Conservation (phyloP, 1,139 yeast species). For the Magnusiomyces paraingens region DNA sequence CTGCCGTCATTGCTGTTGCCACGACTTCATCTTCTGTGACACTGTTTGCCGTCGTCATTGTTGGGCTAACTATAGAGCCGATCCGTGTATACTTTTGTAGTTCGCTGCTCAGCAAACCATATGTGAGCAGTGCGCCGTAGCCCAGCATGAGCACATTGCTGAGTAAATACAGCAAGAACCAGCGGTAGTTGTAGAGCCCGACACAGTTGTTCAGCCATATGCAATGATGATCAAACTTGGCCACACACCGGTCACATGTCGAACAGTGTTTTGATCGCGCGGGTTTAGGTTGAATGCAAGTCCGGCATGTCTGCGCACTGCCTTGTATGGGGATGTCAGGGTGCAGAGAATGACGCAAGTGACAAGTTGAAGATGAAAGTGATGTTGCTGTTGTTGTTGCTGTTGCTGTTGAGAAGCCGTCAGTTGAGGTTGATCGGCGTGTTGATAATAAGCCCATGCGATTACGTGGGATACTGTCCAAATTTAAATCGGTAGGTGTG, state of each 20-base stretch:
- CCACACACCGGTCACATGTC: constrained; percentile 59
- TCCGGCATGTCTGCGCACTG: constrained; percentile 38
- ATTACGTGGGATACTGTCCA: too few species aligned
- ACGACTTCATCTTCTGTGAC: too few species aligned
- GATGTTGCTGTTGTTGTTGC: too few species aligned
- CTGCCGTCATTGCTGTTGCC: too few species aligned
- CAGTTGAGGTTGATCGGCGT: too few species aligned
- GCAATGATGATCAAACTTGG: constrained; percentile 85
- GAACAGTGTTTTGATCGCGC: constrained; percentile 90
- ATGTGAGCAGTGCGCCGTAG: constrained; percentile 53
- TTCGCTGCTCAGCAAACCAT: constrained; percentile 26
- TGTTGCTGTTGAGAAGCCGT: too few species aligned
- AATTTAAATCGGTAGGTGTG: too few species aligned
- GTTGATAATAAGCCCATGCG: too few species aligned
- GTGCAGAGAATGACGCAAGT: constrained; percentile 41
- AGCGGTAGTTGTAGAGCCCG: constrained; percentile 67
- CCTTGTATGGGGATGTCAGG: constrained; percentile 2
- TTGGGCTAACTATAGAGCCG: too few species aligned
- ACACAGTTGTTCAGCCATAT: constrained; percentile 92
- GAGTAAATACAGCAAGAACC: constrained; percentile 57
- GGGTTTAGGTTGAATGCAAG: constrained; percentile 67
- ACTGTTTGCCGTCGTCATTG: too few species aligned
- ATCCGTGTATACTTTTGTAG: too few species aligned
- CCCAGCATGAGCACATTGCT: constrained; percentile 50
- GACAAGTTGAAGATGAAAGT: too few species aligned